Evolutionary conservation across 257 asterid genomes (phyloP).

Genomic region (Rubia yunnanensis): DNA sequence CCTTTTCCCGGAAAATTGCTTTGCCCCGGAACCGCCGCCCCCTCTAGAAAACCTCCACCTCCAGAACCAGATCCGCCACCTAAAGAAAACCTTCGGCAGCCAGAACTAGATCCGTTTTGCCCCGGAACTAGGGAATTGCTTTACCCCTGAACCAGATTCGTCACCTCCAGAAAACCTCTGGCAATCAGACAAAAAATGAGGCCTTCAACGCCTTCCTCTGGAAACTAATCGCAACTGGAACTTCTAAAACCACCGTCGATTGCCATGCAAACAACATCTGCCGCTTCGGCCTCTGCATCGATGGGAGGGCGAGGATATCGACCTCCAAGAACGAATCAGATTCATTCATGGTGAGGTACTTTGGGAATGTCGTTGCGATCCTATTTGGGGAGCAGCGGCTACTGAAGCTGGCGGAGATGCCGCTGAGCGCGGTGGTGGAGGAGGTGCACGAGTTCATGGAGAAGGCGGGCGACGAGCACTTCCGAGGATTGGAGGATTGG

Average conservation of each 20-base stretch:
- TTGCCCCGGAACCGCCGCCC: slow-evolving; percentile 44
- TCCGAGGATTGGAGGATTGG: slow-evolving; percentile 50
- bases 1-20: no score
- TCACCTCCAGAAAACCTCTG: slow-evolving; percentile 24
- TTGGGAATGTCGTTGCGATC: slow-evolving; percentile 57
- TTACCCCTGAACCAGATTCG: slow-evolving; percentile 25
- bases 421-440: slow-evolving; percentile 33
- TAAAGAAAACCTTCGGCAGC: slow-evolving; percentile 18
- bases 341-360: slow-evolving; percentile 19
- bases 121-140: no score
- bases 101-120: no score
- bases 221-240: slow-evolving; percentile 34
- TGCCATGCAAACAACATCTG: no score
- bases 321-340: slow-evolving; percentile 21
- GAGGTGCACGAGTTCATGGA: no score
- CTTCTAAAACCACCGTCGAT: background rate
- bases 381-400: slow-evolving; percentile 45
- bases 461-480: slow-evolving; percentile 50
- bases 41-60: slow-evolving; percentile 28
- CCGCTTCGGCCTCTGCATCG: slow-evolving; percentile 51
- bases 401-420: slow-evolving; percentile 24
- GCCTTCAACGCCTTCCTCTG: slow-evolving; percentile 61
- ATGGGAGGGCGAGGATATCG: slow-evolving; percentile 43
- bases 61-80: slow-evolving; percentile 13
- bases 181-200: slow-evolving; percentile 36